These are phyloP conservation scores for Periglandula ipomoeae DNA, from an alignment of 2,329 filamentous ascomycete genomes.

Conservation along the genomic window DNA sequence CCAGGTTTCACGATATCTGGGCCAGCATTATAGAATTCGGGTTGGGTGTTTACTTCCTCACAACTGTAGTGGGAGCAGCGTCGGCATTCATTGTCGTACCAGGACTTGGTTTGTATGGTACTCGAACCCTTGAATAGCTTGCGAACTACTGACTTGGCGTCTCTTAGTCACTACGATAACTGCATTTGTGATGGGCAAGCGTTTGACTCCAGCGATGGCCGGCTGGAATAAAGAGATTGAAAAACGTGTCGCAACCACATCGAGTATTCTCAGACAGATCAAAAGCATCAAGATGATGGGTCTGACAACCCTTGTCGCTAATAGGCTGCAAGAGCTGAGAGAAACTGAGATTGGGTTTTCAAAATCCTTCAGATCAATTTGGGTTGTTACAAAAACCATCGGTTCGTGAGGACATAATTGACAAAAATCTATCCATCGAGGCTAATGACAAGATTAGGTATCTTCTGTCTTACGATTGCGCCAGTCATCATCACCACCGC, in stretches of 20 bases:
- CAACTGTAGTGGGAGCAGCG: conserved; percentile 3
- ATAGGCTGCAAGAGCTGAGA: conserved; percentile 9
- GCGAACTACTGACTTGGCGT: not conserved
- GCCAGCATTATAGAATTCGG: conserved; percentile 18
- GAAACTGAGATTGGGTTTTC: conserved; percentile 7
- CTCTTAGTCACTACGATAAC: conserved; percentile 29
- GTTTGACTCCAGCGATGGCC: not conserved
- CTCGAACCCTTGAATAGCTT: too few species aligned
- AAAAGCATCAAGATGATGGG: conserved; percentile 29
- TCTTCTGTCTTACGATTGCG: conserved; percentile 3
- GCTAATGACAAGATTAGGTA: too few species aligned
- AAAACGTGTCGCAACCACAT: not conserved
- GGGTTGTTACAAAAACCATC: too few species aligned
- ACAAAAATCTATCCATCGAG: too few species aligned
- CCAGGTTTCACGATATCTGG: conserved; percentile 24
- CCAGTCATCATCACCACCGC: conserved; percentile 9
- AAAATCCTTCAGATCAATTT: too few species aligned
- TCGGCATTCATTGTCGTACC: conserved; percentile 48
- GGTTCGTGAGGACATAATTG: too few species aligned
- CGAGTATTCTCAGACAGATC: conserved; percentile 10
- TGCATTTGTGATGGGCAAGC: conserved; percentile 30
- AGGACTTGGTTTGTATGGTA: conserved; percentile 41
- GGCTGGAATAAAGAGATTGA: not conserved
- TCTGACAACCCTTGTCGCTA: conserved; percentile 11
- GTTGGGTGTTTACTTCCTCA: conserved; percentile 9